Base-by-base conservation (phyloP, 768 basidiomycete genomes). In the Clitopilus hobsonii region DNA sequence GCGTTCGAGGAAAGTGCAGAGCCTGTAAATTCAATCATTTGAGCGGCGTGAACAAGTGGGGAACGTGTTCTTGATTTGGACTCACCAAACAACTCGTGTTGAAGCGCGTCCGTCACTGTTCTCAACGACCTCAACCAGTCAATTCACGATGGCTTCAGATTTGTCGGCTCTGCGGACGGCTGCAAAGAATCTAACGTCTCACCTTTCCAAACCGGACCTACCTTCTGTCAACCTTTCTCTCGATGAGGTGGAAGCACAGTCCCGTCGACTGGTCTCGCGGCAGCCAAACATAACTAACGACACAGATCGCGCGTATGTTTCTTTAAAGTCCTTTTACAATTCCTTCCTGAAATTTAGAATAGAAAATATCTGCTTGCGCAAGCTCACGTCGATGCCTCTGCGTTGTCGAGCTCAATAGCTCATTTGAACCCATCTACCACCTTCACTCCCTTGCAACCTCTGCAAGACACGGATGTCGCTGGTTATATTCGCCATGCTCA, bases 401-500 rank as follows among this genome's bases (percentile, higher is more conserved):
- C 90, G 1, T 77, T 98, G 13, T 84, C 86, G 7, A 83, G 78
- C 60, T 89, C 89, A 0, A 94, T 98, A 55, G 88, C 91, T 3
- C 84, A 89, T 58, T 72, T 94, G 58, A 90, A 94, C 64, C 84
- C 91, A 2, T 74, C 86, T 1, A 76, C 88, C 3, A 95, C 91
- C 0, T 96, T 94, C 67, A 84, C 89, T 22, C 91, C 93, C 0
- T 75, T 94, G n/a, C 91, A 93, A 64, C 89, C 92, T 4, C 79
- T 96, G n/a, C 88, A 90, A 63, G 94, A 97, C 73, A 94, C 90
- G 0, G 94, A 97, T 65, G 89, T 96, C 51, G 84, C 89, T 28
- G 92, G 92, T n/a, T 95, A 91, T 66, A 83, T 96, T 22, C 88
- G 91, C n/a, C 90, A 94, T 69, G 90, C 91, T 0, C 92, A 96